Conservation (phyloP, 352 stramenopile genomes). For the Pythium folliculosum region DNA sequence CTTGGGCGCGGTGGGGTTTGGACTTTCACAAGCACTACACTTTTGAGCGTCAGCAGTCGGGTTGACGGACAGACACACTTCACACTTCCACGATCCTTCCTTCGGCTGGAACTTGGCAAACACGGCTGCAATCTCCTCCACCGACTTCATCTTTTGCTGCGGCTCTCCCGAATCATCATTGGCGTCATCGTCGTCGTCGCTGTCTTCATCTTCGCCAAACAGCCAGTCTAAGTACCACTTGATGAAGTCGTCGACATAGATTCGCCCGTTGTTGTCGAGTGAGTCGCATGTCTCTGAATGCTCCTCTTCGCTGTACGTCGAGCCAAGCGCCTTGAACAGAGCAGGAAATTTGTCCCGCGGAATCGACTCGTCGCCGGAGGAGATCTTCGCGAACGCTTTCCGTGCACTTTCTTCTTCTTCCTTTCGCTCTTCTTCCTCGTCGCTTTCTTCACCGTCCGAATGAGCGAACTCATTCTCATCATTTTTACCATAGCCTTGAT, state of each 20-base stretch:
- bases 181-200: slow-evolving; percentile 44
- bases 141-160: slow-evolving; percentile 45
- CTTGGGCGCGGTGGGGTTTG: slow-evolving; percentile 48
- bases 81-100: slow-evolving; percentile 67
- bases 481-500: slow-evolving; percentile 59
- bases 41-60: slow-evolving; percentile 34
- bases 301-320: slow-evolving; percentile 61
- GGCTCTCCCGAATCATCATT: slow-evolving; percentile 8
- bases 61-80: slow-evolving; percentile 52
- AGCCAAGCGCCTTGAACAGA: slow-evolving; percentile 59
- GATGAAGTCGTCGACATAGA: slow-evolving; percentile 57
- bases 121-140: slow-evolving; percentile 49
- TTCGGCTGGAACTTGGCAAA: slow-evolving; percentile 51
- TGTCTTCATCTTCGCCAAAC: slow-evolving; percentile 49
- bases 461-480: slow-evolving; percentile 63
- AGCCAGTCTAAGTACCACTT: slow-evolving; percentile 70
- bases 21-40: slow-evolving; percentile 49
- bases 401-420: slow-evolving; percentile 62
- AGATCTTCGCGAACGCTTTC: slow-evolving; percentile 44
- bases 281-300: slow-evolving; percentile 40
- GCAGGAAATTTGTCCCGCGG: slow-evolving; percentile 44
- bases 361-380: slow-evolving; percentile 37
- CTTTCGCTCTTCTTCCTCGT: slow-evolving; percentile 64
- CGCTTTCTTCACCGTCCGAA: slow-evolving; percentile 48
- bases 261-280: slow-evolving; percentile 48